A percentile compares a stretch with the other conserved stretches of the same genome.
Conservation (phyloP, 2,329 filamentous ascomycete species). For the Diaporthe longicolla region DNA sequence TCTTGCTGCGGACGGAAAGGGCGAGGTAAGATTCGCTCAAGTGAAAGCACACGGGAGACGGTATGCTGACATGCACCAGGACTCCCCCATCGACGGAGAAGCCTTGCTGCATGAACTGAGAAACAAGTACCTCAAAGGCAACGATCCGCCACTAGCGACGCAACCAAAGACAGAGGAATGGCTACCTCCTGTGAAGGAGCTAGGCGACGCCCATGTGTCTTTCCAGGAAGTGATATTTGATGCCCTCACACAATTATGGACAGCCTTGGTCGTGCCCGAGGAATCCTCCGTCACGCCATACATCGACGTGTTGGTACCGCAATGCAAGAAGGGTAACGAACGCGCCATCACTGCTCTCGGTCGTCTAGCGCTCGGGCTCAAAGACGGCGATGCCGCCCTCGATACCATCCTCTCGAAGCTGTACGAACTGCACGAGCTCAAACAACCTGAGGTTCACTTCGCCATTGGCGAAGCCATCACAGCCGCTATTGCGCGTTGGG, state of each 20-base stretch:
- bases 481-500: conserved; percentile 84
- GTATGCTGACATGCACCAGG: conserved; percentile 36
- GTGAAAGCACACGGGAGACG: not conserved
- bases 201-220: conserved; percentile 10
- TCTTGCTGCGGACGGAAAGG: not conserved
- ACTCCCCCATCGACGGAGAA: not conserved
- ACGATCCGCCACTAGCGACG: not conserved
- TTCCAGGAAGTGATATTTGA: conserved; percentile 60
- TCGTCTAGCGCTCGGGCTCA: conserved; percentile 76
- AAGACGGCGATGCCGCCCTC: conserved; percentile 52
- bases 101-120: not conserved
- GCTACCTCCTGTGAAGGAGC: conserved; percentile 36
- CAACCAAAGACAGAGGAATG: conserved; percentile 9
- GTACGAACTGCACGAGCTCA: conserved; percentile 85
- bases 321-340: conserved; percentile 86
- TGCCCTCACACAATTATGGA: conserved; percentile 62
- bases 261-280: conserved; percentile 54
- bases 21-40: not conserved
- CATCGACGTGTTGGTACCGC: conserved; percentile 73
- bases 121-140: conserved; percentile 24
- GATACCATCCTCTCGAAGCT: conserved; percentile 75
- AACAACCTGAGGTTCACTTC: conserved; percentile 90
- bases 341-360: conserved; percentile 86
- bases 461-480: conserved; percentile 90
- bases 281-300: conserved; percentile 58